phyloP scores from a whole-genome alignment of 352 stramenopile genomes.

The Pythium dissimile region DNA sequence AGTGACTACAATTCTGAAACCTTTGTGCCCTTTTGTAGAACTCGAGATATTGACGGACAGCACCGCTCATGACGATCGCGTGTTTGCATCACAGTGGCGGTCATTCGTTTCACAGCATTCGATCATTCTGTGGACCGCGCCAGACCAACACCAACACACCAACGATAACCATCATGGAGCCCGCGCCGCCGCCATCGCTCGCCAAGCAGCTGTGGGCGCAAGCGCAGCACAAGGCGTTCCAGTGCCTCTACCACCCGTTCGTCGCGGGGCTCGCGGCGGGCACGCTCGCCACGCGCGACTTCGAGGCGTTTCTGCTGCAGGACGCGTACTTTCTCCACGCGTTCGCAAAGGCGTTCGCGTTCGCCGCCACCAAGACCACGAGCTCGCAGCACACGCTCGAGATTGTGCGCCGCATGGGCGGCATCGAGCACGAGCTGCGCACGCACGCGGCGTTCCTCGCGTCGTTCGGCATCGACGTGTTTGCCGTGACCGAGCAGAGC shows the following conservation, averaged over 20 bases:
- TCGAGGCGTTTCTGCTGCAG: slow-evolving; percentile 50
- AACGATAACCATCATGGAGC: neutral
- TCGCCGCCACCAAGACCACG: slow-evolving; percentile 38
- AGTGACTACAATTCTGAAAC: too few relatives aligned
- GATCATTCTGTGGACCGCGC: too few relatives aligned
- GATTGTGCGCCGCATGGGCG: slow-evolving; percentile 40
- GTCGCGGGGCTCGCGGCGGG: slow-evolving; percentile 34
- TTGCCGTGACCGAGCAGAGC: slow-evolving; percentile 23
- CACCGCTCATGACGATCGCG: too few relatives aligned
- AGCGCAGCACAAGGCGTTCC: slow-evolving; percentile 24
- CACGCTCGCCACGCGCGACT: slow-evolving; percentile 27
- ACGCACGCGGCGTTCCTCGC: slow-evolving; percentile 45
- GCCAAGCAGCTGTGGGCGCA: slow-evolving; percentile 33
- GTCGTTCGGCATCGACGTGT: slow-evolving; percentile 43
- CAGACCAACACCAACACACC: neutral
- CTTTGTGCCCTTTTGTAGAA: slow-evolving; percentile 16
- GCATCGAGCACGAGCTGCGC: slow-evolving; percentile 42
- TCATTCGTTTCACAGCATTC: too few relatives aligned
- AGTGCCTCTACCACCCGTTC: slow-evolving; percentile 57
- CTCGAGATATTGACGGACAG: too few relatives aligned
- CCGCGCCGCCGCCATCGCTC: neutral
- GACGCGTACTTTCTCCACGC: slow-evolving; percentile 53
- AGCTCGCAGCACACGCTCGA: slow-evolving; percentile 29
- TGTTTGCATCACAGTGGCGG: slow-evolving; percentile 12
- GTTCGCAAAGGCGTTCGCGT: slow-evolving; percentile 50